Evolutionary conservation across 176 grass and related monocot genomes (phyloP), one percentile per base, ranked within the genome.

Genomic region (Saccharum spontaneum): DNA sequence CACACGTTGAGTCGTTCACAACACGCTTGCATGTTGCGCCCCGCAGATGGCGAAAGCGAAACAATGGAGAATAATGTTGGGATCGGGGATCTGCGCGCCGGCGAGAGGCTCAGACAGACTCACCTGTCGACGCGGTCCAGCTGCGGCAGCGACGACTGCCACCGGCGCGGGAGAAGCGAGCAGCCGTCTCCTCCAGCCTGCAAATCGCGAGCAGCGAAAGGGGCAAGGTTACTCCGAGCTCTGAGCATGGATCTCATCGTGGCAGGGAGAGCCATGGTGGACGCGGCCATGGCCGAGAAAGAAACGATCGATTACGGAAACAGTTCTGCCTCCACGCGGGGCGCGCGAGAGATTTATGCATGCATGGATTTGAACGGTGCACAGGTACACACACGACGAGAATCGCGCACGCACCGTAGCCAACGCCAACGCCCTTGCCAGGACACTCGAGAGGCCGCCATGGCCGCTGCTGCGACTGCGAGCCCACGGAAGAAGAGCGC

Each of bases 111-210:
- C 50, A 18, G 7, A n/a, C 18, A 5, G 5, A 24, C 79, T 59
- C 37, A 88, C 86, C 83, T 86, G 46, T 7, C 69, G 38, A 13
- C 69, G 39, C 65, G 2, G 15, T 87, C 90, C 50, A 76, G 16
- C 87, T 92, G 75, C 84, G 61, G 90, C 84, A 84, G 80, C 59
- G 87, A 89, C 69, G 90, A 83, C 61, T 15, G 70, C 67, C 86
- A 72, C 75, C 83, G 67, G 34, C 41, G 69, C 30, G 31, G 72
- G 60, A 79, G 41, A 11, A 72, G 79, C 12, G 48, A 86, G 69
- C 65, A 15, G 3, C 76, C 17, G n/a, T 78, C 78, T 14, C n/a
- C 70, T 74, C 71, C 83, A 12, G 59, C 59, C 90, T 92, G 90
- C 87, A 75, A 3, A 33, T 31, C 14, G 38, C 39, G 8, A 75